phyloP scores from a whole-genome alignment of 2,329 filamentous ascomycete species.

The Fusarium bactridioides region DNA sequence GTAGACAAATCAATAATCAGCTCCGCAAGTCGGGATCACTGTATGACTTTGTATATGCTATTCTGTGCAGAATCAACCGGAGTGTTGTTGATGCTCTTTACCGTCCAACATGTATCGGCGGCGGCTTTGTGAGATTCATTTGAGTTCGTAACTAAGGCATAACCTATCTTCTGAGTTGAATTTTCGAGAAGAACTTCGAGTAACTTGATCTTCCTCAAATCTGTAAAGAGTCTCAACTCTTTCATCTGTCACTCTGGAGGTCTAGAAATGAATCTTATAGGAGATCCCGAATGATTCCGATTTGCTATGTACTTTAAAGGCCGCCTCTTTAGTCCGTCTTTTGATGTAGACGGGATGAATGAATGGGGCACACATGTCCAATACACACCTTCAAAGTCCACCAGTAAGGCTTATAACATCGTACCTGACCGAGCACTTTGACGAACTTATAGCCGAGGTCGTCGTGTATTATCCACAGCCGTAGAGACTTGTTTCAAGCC shows the following conservation, averaged over 20 bases:
- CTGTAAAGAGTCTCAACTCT: not conserved
- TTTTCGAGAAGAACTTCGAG: not conserved
- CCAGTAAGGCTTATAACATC: not conserved
- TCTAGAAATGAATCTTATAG: not conserved
- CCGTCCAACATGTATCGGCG: not conserved
- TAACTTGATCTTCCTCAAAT: not conserved
- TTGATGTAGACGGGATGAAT: not conserved
- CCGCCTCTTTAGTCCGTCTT: not conserved
- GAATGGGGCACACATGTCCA: not conserved
- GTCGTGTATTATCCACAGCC: not conserved
- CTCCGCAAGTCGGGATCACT: conserved; percentile 14
- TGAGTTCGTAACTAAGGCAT: not conserved
- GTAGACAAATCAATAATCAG: not conserved
- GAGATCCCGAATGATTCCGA: not conserved
- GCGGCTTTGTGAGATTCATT: not conserved
- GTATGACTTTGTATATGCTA: conserved; percentile 1
- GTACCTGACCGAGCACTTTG: not conserved
- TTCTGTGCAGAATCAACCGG: not conserved
- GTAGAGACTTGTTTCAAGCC: not conserved
- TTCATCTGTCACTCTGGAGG: not conserved
- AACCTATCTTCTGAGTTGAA: not conserved
- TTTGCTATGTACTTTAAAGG: not conserved
- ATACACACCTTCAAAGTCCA: not conserved
- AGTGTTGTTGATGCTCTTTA: not conserved
- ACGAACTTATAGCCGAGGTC: not conserved